Evolutionary conservation across 1,284 basidiomycete genomes (phyloP), one percentile per base, ranked within the genome.

Genomic region (Apiotrichum akiyoshidainum): DNA sequence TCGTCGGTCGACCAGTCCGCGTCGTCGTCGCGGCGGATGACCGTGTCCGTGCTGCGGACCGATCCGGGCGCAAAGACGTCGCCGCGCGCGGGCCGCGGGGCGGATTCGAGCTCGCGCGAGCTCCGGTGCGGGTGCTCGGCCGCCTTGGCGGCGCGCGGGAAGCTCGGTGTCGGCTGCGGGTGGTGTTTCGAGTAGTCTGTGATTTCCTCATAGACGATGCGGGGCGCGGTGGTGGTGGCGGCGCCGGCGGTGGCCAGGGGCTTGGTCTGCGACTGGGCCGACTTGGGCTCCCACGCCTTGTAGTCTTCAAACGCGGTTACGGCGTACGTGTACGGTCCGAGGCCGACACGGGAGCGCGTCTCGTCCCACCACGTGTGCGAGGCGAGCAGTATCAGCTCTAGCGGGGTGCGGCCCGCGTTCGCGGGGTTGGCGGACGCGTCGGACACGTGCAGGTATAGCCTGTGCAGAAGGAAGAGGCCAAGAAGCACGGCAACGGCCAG

Each of bases 371-470:
- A 73, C 0, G 57, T 37, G 1, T 34, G 35, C 17, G 50, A 26
- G 37, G 55, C 59, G 16, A 17, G 17, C 19, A 14, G 5, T 22
- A 56, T 14, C 19, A 26, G 33, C 19, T 13, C 34, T 8, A 53
- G 16, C 11, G 22, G 16, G 35, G 22, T 6, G 22, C 13, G 35
- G 44, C 26, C 42, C 37, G n/a, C n/a, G 42, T 46, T 31, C 13
- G 17, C 45, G n/a, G 34, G 13, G 7, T 48, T 14, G 37, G n/a
- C 46, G 17, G 44, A 31, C 16, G 54, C 46, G 7, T 47, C 34
- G 8, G 52, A n/a, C 35, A 73, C 37, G 62, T 74, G 68, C 39
- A 74, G 65, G 61, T 71, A 74, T 12, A 76, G 68, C 35, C 74
- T 54, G 58, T 76, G 69, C 2, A 58, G 54, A 52, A 76, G 70